phyloP scores from a whole-genome alignment of 352 stramenopile genomes.

The Pythium diclinum region DNA sequence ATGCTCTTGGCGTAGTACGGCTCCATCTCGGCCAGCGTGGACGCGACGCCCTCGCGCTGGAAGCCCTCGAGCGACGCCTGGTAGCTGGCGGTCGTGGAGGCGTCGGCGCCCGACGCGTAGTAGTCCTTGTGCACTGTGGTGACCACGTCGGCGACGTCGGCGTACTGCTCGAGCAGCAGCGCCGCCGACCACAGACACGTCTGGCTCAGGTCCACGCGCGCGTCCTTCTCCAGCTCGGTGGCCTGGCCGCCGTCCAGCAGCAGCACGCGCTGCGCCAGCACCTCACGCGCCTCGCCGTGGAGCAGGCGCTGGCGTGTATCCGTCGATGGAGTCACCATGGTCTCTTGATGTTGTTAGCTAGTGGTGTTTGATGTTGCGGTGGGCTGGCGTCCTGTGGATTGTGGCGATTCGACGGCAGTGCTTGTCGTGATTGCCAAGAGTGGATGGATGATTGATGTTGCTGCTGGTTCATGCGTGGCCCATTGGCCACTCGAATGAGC shows the following conservation, averaged over 20 bases:
- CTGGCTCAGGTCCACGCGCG: conserved; percentile 49
- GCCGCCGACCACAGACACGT: conserved; percentile 72
- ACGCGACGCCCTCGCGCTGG: conserved; percentile 50
- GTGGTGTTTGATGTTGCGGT: background rate
- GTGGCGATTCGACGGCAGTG: too few species aligned
- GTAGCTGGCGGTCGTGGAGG: conserved; percentile 83
- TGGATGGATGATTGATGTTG: background rate
- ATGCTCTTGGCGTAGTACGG: conserved; percentile 74
- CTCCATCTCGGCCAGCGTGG: conserved; percentile 44
- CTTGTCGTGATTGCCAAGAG: too few species aligned
- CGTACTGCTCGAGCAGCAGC: conserved; percentile 58
- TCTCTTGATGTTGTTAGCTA: background rate
- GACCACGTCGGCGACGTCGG: conserved; percentile 52
- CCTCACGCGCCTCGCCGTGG: conserved; percentile 8
- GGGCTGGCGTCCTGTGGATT: background rate
- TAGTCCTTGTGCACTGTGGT: conserved; percentile 69
- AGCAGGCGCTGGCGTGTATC: conserved; percentile 17
- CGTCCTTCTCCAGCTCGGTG: conserved; percentile 75
- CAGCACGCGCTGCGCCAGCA: conserved; percentile 34
- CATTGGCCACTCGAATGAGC: background rate
- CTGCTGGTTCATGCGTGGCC: background rate
- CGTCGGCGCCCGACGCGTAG: conserved; percentile 71
- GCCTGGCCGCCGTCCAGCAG: conserved; percentile 75
- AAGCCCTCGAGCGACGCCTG: conserved; percentile 85
- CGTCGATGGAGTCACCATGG: background rate